A percentile compares a stretch with the other conserved stretches of the same genome.
Evolutionary conservation across 2,329 filamentous ascomycete genomes (phyloP).

Genomic region (Ophiostoma sp.): DNA sequence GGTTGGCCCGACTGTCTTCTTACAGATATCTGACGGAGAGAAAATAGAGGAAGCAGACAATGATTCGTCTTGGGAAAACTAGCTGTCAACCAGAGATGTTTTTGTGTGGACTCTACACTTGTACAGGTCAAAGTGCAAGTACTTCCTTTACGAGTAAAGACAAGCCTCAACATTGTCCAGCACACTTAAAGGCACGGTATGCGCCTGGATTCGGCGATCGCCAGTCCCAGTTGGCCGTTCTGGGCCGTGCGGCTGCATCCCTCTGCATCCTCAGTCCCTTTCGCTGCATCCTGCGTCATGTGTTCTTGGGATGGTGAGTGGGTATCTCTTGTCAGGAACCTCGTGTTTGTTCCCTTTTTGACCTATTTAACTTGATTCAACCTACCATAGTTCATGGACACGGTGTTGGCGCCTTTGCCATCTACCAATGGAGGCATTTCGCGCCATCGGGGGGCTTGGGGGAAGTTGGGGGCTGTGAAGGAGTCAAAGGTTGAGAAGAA

Average conservation of each 20-base stretch:
- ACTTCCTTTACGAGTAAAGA: neutral
- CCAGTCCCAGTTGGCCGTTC: slow-evolving; percentile 3
- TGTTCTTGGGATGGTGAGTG: neutral
- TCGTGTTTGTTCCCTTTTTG: neutral
- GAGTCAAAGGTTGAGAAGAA: neutral
- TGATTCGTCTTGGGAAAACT: neutral
- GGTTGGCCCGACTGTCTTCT: neutral
- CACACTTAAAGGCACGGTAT: neutral
- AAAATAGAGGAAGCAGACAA: neutral
- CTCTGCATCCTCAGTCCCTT: neutral
- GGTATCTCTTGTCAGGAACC: neutral
- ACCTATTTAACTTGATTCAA: neutral
- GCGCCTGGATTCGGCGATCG: slow-evolving; percentile 11
- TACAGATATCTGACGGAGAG: neutral
- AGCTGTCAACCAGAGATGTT: neutral
- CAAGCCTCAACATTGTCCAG: neutral
- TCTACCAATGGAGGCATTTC: neutral
- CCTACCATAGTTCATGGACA: neutral
- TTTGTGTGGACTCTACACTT: neutral
- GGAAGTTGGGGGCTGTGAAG: neutral
- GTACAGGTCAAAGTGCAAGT: neutral
- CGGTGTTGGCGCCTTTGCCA: neutral
- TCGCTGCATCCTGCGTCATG: neutral
- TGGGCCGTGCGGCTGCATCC: slow-evolving; percentile 7
- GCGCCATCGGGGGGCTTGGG: neutral